phyloP scores from a whole-genome alignment of 257 asterid species.

The Phtheirospermum japonicum region DNA sequence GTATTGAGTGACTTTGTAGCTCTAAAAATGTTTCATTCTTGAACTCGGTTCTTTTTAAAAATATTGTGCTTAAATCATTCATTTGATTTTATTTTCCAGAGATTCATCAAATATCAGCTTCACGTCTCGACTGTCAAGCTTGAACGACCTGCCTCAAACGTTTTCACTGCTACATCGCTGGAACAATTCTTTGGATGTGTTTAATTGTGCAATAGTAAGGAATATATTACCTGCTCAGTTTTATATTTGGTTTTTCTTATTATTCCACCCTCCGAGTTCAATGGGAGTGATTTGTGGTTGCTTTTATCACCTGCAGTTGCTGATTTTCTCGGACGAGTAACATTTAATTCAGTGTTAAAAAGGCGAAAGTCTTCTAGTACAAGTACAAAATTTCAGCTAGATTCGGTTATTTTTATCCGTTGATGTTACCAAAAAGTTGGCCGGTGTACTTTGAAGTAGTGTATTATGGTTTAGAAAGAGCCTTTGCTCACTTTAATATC shows the following conservation, averaged over 20 bases:
- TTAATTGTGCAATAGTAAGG: constrained; percentile 36
- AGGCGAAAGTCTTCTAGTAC: constrained; percentile 19
- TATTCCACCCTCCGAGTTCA: too few species aligned
- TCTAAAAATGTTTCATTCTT: too few species aligned
- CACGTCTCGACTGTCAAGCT: constrained; percentile 66
- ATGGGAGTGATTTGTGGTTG: constrained; percentile 18
- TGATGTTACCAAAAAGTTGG: constrained; percentile 13
- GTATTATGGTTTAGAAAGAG: constrained; percentile 26
- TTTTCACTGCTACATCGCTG: constrained; percentile 58
- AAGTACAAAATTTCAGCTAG: constrained; percentile 24
- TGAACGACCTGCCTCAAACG: constrained; percentile 56
- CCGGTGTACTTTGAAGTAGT: constrained; percentile 20
- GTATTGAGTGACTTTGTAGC: too few species aligned
- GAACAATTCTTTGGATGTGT: constrained; percentile 75
- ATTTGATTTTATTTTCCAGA: constrained; percentile 32
- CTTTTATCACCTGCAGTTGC: constrained; percentile 23
- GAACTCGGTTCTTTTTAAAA: too few species aligned
- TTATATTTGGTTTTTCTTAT: neutral
- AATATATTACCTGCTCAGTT: neutral
- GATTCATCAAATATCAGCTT: constrained; percentile 91
- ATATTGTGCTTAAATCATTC: too few species aligned
- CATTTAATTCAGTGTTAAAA: neutral
- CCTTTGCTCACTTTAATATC: neutral
- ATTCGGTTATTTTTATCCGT: neutral
- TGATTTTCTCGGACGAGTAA: neutral